These are phyloP conservation scores for Elsinoe arachidis DNA, from an alignment of 2,329 filamentous ascomycete species.

Conservation along the genomic window DNA sequence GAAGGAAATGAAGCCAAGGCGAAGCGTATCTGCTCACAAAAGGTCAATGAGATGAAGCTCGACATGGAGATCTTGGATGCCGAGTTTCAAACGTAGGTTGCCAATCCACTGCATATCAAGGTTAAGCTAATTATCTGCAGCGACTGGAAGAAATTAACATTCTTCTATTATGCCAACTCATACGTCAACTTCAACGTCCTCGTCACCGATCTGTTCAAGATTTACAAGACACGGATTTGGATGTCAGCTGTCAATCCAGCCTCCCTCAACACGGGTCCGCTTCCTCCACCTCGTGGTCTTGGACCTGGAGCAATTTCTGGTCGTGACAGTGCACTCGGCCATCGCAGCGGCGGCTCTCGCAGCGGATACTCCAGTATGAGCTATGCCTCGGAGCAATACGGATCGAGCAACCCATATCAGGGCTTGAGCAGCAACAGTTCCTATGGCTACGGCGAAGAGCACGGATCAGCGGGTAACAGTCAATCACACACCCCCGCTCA, in stretches of 20 bases:
- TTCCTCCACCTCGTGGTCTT: conserved; percentile 29
- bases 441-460: conserved; percentile 2
- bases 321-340: conserved; percentile 25
- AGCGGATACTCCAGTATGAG: background rate
- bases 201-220: conserved; percentile 95
- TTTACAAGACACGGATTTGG: conserved; percentile 99
- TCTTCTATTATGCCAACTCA: conserved; percentile 96
- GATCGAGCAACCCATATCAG: conserved; percentile 5
- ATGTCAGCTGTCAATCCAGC: conserved; percentile 99
- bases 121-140: conserved; percentile 39
- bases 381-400: conserved; percentile 8
- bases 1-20: conserved; percentile 97
- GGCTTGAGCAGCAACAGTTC: background rate
- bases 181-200: conserved; percentile 99
- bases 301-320: conserved; percentile 28
- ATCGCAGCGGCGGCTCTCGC: conserved; percentile 18
- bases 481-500: background rate
- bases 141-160: conserved; percentile 98
- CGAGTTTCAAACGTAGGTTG: conserved; percentile 92
- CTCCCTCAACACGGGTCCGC: conserved; percentile 53
- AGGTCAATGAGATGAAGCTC: conserved; percentile 85
- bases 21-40: conserved; percentile 92
- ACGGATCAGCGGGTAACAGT: background rate
- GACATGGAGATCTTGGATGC: conserved; percentile 99
- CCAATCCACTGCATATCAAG: background rate